Percentiles rank a stretch among this genome's conserved stretches.
Conservation (phyloP, 257 asterid genomes). For the Echites panduratus region DNA sequence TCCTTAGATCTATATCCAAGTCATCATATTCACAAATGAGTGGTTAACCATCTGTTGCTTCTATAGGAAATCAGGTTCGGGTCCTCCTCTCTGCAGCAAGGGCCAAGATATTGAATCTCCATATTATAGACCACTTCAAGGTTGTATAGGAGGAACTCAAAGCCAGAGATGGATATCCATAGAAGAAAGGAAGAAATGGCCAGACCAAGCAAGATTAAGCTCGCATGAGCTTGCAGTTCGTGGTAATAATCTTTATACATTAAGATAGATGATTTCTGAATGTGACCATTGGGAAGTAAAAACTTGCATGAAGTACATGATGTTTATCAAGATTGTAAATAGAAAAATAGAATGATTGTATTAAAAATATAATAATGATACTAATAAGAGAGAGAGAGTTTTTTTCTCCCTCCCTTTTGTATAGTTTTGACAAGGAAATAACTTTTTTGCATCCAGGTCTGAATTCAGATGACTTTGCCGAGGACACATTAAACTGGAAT, state of each 20-base stretch:
- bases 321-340: neutral
- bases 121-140: slow-evolving; percentile 75
- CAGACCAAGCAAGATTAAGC: slow-evolving; percentile 56
- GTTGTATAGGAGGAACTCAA: slow-evolving; percentile 86
- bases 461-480: slow-evolving; percentile 56
- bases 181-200: slow-evolving; percentile 77
- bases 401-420: neutral
- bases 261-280: neutral
- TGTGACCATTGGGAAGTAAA: neutral
- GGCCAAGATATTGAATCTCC: slow-evolving; percentile 79
- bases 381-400: neutral
- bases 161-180: slow-evolving; percentile 86
- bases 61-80: slow-evolving; percentile 65
- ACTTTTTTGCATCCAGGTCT: slow-evolving; percentile 42
- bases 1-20: neutral
- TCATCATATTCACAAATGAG: neutral
- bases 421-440: neutral
- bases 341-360: neutral
- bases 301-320: neutral
- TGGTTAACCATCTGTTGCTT: slow-evolving; percentile 14
- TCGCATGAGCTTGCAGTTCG: slow-evolving; percentile 61
- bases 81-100: slow-evolving; percentile 68
- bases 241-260: slow-evolving; percentile 38
- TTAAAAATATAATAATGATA: too few species aligned
- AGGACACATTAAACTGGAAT: slow-evolving; percentile 67